These are phyloP conservation scores for Tuber brumale DNA, from an alignment of 495 filamentous ascomycete species.

Conservation along the genomic window DNA sequence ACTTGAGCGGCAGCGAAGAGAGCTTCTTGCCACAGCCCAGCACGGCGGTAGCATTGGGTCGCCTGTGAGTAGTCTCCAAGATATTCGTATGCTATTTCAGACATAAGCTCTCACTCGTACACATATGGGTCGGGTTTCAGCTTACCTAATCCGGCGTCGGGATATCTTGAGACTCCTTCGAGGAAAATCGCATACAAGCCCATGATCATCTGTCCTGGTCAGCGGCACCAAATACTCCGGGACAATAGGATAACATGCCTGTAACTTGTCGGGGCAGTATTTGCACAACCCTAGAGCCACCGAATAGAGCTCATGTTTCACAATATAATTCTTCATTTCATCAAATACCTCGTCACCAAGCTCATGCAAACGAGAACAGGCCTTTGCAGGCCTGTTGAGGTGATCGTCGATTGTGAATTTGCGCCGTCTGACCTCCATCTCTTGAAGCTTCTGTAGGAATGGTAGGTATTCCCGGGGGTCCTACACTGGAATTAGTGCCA, in stretches of 20 bases:
- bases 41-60: constrained; percentile 68
- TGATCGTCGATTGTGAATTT: constrained; percentile 84
- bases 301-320: constrained; percentile 72
- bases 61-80: constrained; percentile 65
- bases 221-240: neutral
- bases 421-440: constrained; percentile 59
- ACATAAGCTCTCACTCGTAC: neutral
- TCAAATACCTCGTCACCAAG: constrained; percentile 57
- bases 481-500: constrained; percentile 33
- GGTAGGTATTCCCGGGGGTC: constrained; percentile 95
- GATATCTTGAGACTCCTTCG: constrained; percentile 62
- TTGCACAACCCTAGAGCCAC: constrained; percentile 74
- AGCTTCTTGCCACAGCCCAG: constrained; percentile 85
- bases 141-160: constrained; percentile 70
- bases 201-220: constrained; percentile 51
- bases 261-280: constrained; percentile 60
- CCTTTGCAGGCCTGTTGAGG: constrained; percentile 67
- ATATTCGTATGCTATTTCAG: constrained; percentile 66
- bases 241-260: constrained; percentile 8
- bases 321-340: constrained; percentile 66
- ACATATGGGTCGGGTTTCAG: neutral
- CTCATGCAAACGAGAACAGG: constrained; percentile 64
- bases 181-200: constrained; percentile 72
- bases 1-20: constrained; percentile 68
- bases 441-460: constrained; percentile 79